Evolutionary conservation across 106 monocot genomes (phyloP).

Genomic region (Apostasia shenzhenica): DNA sequence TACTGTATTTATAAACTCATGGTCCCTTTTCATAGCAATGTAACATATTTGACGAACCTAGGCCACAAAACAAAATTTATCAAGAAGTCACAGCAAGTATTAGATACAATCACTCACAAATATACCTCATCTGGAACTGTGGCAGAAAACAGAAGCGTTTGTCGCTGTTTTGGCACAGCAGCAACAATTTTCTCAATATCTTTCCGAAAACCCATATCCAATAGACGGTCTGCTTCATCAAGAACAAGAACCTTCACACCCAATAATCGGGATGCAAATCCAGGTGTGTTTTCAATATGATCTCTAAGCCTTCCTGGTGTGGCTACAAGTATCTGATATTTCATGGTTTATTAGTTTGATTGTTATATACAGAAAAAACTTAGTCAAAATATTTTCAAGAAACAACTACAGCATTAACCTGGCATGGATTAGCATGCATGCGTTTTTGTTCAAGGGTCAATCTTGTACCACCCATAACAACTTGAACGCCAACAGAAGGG

Average conservation of each 20-base stretch:
- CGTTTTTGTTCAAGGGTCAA: slow-evolving; percentile 80
- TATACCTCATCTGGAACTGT: slow-evolving; percentile 81
- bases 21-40: slow-evolving; percentile 80
- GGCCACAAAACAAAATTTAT: background rate
- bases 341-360: background rate
- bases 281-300: slow-evolving; percentile 94
- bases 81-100: background rate
- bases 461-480: slow-evolving; percentile 90
- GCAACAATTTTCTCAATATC: slow-evolving; percentile 83
- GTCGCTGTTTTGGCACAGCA: slow-evolving; percentile 67
- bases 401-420: slow-evolving; percentile 32
- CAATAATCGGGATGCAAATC: slow-evolving; percentile 58
- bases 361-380: background rate
- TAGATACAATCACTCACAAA: background rate
- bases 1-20: slow-evolving; percentile 73
- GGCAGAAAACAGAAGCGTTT: slow-evolving; percentile 82
- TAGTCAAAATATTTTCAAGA: background rate
- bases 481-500: slow-evolving; percentile 78
- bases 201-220: slow-evolving; percentile 80
- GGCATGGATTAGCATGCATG: slow-evolving; percentile 89
- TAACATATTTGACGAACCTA: slow-evolving; percentile 74
- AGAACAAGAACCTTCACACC: slow-evolving; percentile 83
- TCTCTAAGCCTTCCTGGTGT: slow-evolving; percentile 96
- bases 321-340: slow-evolving; percentile 76
- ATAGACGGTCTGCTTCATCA: slow-evolving; percentile 76